Evolutionary conservation across 306 rosid genomes (phyloP).

Genomic region (Cucurbita maxima): DNA sequence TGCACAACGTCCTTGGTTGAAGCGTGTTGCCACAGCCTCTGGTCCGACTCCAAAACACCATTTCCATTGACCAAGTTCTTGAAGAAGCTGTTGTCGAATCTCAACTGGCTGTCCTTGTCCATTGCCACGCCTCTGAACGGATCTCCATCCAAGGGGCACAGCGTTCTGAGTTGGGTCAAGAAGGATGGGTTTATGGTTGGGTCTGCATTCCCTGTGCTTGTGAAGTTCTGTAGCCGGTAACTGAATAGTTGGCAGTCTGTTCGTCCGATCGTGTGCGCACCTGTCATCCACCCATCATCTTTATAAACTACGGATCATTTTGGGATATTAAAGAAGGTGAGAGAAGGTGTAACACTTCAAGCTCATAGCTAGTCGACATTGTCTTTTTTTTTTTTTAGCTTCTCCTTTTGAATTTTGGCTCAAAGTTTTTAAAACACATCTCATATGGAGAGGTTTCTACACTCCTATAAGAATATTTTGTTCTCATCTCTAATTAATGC

Average conservation of each 20-base stretch:
- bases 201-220: constrained; percentile 42
- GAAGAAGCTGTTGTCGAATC: constrained; percentile 45
- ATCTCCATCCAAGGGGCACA: constrained; percentile 43
- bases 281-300: constrained; percentile 8
- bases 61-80: constrained; percentile 54
- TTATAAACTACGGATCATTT: not conserved
- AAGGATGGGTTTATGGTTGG: constrained; percentile 41
- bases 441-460: too few species aligned
- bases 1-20: constrained; percentile 24
- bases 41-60: constrained; percentile 58
- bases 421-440: too few species aligned
- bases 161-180: constrained; percentile 27
- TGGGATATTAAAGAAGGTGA: not conserved
- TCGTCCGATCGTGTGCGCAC: constrained; percentile 64
- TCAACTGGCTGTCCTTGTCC: constrained; percentile 36
- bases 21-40: constrained; percentile 49
- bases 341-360: too few species aligned
- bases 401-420: too few species aligned
- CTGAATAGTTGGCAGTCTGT: constrained; percentile 44
- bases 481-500: too few species aligned
- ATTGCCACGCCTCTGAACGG: constrained; percentile 35
- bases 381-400: too few species aligned
- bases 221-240: constrained; percentile 52
- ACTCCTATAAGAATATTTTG: too few species aligned
- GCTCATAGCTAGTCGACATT: too few species aligned